A percentile compares a stretch with the other conserved stretches of the same genome.
Evolutionary conservation across 1,284 basidiomycete species (phyloP).

Genomic region (Rhodotorula mucilaginosa): DNA sequence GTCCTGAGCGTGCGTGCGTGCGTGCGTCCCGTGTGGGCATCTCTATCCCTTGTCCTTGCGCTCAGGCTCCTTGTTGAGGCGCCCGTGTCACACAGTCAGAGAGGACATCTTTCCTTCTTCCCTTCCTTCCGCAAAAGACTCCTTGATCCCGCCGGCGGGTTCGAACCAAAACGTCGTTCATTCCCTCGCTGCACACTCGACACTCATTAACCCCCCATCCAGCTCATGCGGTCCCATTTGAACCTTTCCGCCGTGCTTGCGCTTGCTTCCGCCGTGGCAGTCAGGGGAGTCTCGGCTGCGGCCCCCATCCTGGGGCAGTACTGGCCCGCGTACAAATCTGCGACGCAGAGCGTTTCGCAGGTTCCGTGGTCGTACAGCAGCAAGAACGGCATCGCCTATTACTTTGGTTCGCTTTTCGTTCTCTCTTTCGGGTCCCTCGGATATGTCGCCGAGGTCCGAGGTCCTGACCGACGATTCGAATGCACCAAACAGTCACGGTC

Average conservation of each 20-base stretch:
- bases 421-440: too few species aligned
- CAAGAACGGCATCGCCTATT: constrained; percentile 25
- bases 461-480: too few species aligned
- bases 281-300: too few species aligned
- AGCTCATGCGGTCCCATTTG: not conserved
- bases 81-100: too few species aligned
- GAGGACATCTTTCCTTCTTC: too few species aligned
- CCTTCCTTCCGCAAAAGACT: too few species aligned
- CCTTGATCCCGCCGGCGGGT: too few species aligned
- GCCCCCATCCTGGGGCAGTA: constrained; percentile 12
- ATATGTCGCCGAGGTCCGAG: too few species aligned
- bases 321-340: constrained; percentile 27
- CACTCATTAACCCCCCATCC: not conserved
- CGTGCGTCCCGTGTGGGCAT: not conserved
- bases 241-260: not conserved
- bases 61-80: too few species aligned
- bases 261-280: not conserved
- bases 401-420: constrained; percentile 11
- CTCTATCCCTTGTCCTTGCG: not conserved
- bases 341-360: not conserved
- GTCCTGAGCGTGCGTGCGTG: not conserved
- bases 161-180: too few species aligned
- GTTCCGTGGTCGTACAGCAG: constrained; percentile 1
- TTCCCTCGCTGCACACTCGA: not conserved
- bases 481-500: constrained; percentile 22